Conservation (phyloP, 805 yeast genomes). For the Ogataea trehalophila region DNA sequence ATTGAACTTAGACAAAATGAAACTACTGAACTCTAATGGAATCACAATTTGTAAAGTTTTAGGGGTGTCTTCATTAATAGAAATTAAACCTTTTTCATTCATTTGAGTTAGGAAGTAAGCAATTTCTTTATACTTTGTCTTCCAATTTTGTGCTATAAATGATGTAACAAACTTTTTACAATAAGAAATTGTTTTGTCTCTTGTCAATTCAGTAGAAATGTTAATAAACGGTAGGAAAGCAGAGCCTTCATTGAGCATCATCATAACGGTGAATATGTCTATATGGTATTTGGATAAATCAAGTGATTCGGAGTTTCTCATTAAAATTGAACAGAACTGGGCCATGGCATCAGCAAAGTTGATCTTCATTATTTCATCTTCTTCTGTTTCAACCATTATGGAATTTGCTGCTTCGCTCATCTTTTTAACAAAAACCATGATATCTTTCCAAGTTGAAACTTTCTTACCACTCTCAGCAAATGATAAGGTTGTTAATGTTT, state of each 20-base stretch:
- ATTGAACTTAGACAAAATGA: conserved; percentile 24
- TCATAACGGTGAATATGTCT: conserved; percentile 36
- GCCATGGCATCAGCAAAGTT: conserved; percentile 29
- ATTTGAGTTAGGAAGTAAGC: conserved; percentile 40
- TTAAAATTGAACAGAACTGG: conserved; percentile 43
- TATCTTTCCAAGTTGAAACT: conserved; percentile 46
- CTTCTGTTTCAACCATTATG: conserved; percentile 6
- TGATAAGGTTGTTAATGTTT: conserved; percentile 42
- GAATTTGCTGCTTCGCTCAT: conserved; percentile 7
- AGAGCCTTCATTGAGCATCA: conserved; percentile 30
- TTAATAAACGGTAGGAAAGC: conserved; percentile 45
- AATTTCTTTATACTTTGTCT: conserved; percentile 30
- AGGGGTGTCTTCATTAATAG: conserved; percentile 2
- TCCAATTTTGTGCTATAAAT: conserved; percentile 42
- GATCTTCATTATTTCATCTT: conserved; percentile 4
- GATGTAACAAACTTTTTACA: conserved; percentile 44
- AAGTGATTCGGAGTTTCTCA: conserved; percentile 47
- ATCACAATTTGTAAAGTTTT: conserved; percentile 20
- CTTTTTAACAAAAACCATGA: conserved; percentile 14
- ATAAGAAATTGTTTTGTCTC: conserved; percentile 41
- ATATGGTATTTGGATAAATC: conserved; percentile 44
- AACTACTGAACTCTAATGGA: conserved; percentile 30
- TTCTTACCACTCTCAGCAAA: conserved; percentile 73
- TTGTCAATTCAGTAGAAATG: conserved; percentile 36
- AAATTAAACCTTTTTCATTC: conserved; percentile 22